These are phyloP conservation scores for Rhodotorula diobovata DNA, from an alignment of 768 basidiomycete species.

Conservation along the genomic window DNA sequence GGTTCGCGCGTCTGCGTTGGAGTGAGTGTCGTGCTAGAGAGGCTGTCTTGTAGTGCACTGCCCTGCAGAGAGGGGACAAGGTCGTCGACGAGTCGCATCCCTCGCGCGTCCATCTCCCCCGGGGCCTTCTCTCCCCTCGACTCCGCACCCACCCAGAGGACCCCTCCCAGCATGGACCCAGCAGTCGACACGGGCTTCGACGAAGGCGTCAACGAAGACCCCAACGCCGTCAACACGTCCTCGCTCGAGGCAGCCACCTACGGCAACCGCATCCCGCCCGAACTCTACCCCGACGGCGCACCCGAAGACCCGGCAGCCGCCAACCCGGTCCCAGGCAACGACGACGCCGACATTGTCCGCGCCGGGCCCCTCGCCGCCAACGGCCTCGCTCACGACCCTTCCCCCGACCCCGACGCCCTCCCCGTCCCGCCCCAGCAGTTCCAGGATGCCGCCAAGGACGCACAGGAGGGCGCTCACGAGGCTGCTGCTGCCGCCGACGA, in stretches of 20 bases:
- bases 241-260: background rate
- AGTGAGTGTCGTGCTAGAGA: background rate
- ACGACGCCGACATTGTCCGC: background rate
- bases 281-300: slow-evolving; percentile 19
- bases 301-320: slow-evolving; percentile 7
- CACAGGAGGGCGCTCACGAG: background rate
- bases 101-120: background rate
- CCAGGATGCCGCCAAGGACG: background rate
- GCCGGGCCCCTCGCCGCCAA: background rate
- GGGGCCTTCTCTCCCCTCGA: background rate
- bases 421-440: background rate
- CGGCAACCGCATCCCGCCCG: slow-evolving; percentile 11
- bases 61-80: too few relatives aligned
- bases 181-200: slow-evolving; percentile 13
- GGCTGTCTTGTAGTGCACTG: too few relatives aligned
- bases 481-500: background rate
- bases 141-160: background rate
- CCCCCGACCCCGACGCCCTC: background rate
- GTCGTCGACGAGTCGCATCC: background rate
- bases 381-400: background rate
- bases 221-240: slow-evolving; percentile 19
- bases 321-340: slow-evolving; percentile 25
- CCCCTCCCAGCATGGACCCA: slow-evolving; percentile 9
- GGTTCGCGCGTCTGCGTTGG: background rate
- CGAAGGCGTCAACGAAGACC: background rate